Conservation (phyloP, 164 flowering plant species). For the Cinnamomum chago region DNA sequence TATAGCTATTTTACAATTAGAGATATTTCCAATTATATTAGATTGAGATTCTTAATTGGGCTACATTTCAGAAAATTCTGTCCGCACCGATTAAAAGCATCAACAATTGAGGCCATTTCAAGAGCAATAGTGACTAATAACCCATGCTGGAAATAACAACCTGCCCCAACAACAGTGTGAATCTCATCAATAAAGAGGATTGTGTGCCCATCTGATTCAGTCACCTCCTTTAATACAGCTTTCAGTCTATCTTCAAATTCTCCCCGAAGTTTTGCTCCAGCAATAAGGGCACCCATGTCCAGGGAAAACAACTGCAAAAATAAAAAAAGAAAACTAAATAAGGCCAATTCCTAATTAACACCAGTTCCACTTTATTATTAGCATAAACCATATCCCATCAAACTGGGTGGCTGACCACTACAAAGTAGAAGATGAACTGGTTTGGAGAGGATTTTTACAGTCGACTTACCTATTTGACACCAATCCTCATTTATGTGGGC, state of each 20-base stretch:
- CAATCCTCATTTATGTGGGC: too few species aligned
- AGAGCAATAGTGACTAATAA: background rate
- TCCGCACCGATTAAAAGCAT: background rate
- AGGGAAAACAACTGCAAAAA: constrained; percentile 79
- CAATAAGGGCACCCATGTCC: constrained; percentile 98
- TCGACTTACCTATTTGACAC: too few species aligned
- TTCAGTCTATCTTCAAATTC: constrained; percentile 98
- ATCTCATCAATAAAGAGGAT: constrained; percentile 97
- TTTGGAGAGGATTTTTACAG: too few species aligned
- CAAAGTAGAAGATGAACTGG: too few species aligned
- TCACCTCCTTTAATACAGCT: constrained; percentile 94
- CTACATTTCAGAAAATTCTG: too few species aligned
- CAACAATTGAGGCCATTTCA: background rate
- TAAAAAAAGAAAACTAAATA: background rate
- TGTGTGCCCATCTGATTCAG: constrained; percentile 92
- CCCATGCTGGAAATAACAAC: constrained; percentile 25
- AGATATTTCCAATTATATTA: too few species aligned
- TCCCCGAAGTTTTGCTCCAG: constrained; percentile 99
- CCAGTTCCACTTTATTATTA: too few species aligned
- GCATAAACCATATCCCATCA: too few species aligned
- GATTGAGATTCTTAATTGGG: too few species aligned
- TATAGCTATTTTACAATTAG: too few species aligned
- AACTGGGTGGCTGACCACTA: too few species aligned
- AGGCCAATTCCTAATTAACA: background rate
- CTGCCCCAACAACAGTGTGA: constrained; percentile 99